These are phyloP conservation scores for Suhomyces bribrorum DNA, from an alignment of 1,139 yeast genomes.

Conservation along the genomic window DNA sequence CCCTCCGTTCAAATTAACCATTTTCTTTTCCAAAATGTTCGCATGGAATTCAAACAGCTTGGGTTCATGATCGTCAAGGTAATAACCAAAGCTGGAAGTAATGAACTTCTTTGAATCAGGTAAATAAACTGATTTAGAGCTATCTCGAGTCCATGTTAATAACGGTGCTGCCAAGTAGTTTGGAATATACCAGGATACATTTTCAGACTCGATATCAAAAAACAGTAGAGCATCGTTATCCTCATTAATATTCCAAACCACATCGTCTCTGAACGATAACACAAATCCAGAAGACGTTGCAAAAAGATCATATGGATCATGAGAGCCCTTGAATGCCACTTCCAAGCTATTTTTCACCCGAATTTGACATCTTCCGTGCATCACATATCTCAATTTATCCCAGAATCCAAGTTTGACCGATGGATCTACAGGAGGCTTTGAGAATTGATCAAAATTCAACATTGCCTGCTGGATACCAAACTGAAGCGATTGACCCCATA, in stretches of 20 bases:
- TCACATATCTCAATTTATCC: constrained; percentile 53
- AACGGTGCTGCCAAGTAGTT: constrained; percentile 62
- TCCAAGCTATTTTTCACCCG: constrained; percentile 46
- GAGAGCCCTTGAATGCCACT: constrained; percentile 52
- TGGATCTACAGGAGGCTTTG: constrained; percentile 77
- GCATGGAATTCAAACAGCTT: constrained; percentile 9
- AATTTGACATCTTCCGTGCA: constrained; percentile 50
- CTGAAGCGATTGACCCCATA: constrained; percentile 86
- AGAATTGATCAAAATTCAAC: constrained; percentile 78
- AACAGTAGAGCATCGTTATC: constrained; percentile 41
- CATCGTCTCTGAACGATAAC: constrained; percentile 39
- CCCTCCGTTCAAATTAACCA: constrained; percentile 61
- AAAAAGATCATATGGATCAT: constrained; percentile 47
- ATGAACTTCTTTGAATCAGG: constrained; percentile 47
- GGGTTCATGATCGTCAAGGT: constrained; percentile 29
- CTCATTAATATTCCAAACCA: constrained; percentile 43
- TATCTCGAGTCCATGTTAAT: constrained; percentile 60
- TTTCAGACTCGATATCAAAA: constrained; percentile 39
- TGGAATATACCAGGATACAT: constrained; percentile 53
- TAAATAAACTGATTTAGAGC: constrained; percentile 43
- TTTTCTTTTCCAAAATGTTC: constrained; percentile 48
- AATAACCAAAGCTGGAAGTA: constrained; percentile 53
- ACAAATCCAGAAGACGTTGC: constrained; percentile 44
- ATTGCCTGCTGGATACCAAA: constrained; percentile 84
- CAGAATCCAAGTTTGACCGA: constrained; percentile 57